Evolutionary conservation across 371 early-diverging fungal species (phyloP).

Genomic region (Apophysomyces trapeziformis): DNA sequence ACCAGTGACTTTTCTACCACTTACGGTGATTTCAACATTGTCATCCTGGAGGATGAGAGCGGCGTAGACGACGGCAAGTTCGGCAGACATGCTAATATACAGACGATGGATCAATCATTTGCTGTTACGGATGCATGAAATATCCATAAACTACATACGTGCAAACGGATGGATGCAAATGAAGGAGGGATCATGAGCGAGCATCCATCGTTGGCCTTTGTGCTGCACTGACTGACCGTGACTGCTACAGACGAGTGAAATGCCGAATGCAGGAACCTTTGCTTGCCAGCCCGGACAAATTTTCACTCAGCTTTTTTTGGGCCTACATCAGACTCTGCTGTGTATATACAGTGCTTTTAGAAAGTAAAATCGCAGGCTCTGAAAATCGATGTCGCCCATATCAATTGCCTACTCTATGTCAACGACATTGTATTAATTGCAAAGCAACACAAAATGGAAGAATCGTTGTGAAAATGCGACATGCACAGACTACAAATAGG

Average conservation of each 20-base stretch:
- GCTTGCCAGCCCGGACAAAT: too few relatives aligned
- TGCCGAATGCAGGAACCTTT: too few relatives aligned
- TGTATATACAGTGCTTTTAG: too few relatives aligned
- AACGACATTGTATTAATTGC: too few relatives aligned
- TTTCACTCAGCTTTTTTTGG: too few relatives aligned
- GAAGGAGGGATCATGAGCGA: constrained; percentile 7
- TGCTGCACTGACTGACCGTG: background rate
- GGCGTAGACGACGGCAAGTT: constrained; percentile 96
- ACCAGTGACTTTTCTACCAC: constrained; percentile 28
- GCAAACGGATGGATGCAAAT: constrained; percentile 11
- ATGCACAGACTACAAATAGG: too few relatives aligned
- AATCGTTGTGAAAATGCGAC: too few relatives aligned
- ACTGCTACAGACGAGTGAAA: background rate
- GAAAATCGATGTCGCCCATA: too few relatives aligned
- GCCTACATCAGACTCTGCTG: too few relatives aligned
- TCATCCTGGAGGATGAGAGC: constrained; percentile 98
- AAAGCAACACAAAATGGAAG: too few relatives aligned
- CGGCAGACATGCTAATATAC: constrained; percentile 58
- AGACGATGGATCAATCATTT: constrained; percentile 6
- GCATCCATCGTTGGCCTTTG: constrained; percentile 3
- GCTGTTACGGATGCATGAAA: constrained; percentile 31
- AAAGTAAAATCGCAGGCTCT: too few relatives aligned
- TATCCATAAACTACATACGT: constrained; percentile 15
- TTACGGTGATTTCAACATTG: constrained; percentile 94
- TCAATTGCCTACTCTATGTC: too few relatives aligned